Percentiles rank a stretch among this genome's conserved stretches.
These are phyloP conservation scores for Lumnitzera racemosa DNA, from an alignment of 345 rosid genomes.

Conservation along the genomic window DNA sequence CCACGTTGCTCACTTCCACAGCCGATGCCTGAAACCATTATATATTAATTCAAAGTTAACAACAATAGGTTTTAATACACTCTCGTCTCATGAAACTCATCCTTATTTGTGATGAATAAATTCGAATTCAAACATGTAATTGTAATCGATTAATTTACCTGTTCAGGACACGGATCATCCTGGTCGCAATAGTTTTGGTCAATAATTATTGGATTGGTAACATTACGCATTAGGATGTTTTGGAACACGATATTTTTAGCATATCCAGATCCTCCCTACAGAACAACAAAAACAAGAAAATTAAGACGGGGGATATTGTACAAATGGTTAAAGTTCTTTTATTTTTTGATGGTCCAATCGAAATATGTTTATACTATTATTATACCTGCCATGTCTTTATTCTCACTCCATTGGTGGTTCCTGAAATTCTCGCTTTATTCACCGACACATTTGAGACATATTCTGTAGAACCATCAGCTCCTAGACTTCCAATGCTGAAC, in stretches of 20 bases:
- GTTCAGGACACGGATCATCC: conserved; percentile 4
- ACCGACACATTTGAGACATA: conserved; percentile 24
- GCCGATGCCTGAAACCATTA: conserved; percentile 22
- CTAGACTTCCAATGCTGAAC: conserved; percentile 37
- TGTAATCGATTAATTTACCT: conserved; percentile 8
- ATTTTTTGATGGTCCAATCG: no score
- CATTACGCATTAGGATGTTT: conserved; percentile 15
- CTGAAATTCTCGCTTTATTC: conserved; percentile 15
- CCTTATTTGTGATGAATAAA: no score
- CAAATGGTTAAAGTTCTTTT: no score
- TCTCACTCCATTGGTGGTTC: conserved; percentile 29
- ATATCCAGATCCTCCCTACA: conserved; percentile 24
- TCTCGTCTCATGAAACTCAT: background rate
- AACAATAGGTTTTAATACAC: background rate
- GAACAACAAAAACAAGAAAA: background rate
- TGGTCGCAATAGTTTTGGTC: conserved; percentile 21
- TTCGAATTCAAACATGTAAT: no score
- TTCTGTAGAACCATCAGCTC: conserved; percentile 14
- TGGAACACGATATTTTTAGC: conserved; percentile 16
- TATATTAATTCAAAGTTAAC: background rate
- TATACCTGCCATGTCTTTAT: conserved; percentile 31
- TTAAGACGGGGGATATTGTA: background rate
- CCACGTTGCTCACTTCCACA: conserved; percentile 21
- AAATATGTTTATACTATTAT: background rate
- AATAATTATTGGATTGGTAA: conserved; percentile 21